Base-by-base conservation (phyloP, 768 basidiomycete species). In the Holtermannia corniformis region DNA sequence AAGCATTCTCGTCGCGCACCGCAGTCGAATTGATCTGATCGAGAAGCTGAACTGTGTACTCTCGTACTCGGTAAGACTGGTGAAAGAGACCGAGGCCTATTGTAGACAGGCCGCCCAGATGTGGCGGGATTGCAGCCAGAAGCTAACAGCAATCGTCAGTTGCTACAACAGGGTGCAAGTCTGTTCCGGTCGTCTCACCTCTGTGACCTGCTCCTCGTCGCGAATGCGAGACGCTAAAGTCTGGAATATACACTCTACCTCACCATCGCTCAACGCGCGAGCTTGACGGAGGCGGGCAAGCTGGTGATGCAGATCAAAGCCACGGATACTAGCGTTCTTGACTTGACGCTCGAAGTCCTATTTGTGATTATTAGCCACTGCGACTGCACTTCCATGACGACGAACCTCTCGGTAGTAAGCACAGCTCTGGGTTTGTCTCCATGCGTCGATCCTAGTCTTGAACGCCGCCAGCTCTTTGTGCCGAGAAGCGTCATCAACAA, bases 31-130 rank as follows among this genome's bases (percentile, higher is more conserved):
- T 81, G 32, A 97, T 67, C 56, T 83, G 81, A 65, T 87, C 84
- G 59, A 97, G 82, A 45, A 95, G 76, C 53, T 89, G 86, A 26
- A 96, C 80, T 0, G 88, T 86, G 14, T 80, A 77, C 25, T 88
- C 85, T 21, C 88, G 81, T 27, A 91, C 80, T 5, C 75, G 62
- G 59, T 88, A 81, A 46, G 80, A 78, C 50, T 87, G 87, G 73
- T 97, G 93, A 75, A 96, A 95, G 4, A 96, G 75, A 10, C 87
- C 85, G 68, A 95, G 91, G 27, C 84, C 84, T 32, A 97, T 76
- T 22, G 89, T 85, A 20, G 88, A 73, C 14, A 97, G 77, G 1
- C 95, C 93, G 28, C 88, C 87, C 4, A 77, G 76, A 59, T 88
- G 84, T 0, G 83, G 81, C 11, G 86, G 82, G 26, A 86, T 93